Percentiles rank a stretch among this genome's conserved stretches.
Conservation (phyloP, 441 rosid genomes). For the Bruguiera hainesii region DNA sequence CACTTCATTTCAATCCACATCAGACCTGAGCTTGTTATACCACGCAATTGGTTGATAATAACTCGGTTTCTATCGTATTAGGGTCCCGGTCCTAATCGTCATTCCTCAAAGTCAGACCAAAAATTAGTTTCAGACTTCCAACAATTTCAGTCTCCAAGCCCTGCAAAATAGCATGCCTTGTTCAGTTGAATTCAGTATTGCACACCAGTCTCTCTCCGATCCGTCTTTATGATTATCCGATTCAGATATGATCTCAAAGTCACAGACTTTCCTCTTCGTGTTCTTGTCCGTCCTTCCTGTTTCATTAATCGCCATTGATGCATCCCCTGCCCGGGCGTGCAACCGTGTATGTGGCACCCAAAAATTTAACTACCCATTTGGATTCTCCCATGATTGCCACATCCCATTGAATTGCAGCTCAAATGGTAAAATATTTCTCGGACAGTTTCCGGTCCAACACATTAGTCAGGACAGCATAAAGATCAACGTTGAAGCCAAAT, state of each 20-base stretch:
- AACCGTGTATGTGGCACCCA: conserved; percentile 35
- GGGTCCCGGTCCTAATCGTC: no score
- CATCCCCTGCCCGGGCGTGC: conserved; percentile 26
- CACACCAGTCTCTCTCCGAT: background rate
- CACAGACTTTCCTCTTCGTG: conserved; percentile 2
- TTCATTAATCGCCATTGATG: conserved; percentile 5
- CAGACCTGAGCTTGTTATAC: no score
- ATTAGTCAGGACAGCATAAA: conserved; percentile 26
- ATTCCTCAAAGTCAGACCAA: no score
- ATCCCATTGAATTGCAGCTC: conserved; percentile 52
- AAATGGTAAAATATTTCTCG: conserved; percentile 20
- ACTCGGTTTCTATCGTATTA: no score
- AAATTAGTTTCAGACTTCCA: no score
- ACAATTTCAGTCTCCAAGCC: no score
- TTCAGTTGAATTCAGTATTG: background rate
- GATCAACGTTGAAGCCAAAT: conserved; percentile 37
- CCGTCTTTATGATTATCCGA: background rate
- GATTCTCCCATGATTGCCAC: conserved; percentile 54
- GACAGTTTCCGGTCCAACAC: conserved; percentile 33
- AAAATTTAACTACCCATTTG: conserved; percentile 55
- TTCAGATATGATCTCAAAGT: conserved; percentile 18
- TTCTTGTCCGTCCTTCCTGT: conserved; percentile 10
- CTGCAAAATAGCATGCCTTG: background rate
- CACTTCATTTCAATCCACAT: no score
- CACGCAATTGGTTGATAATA: no score